phyloP scores from a whole-genome alignment of 2,329 filamentous ascomycete genomes.

The Hansfordia pulvinata region DNA sequence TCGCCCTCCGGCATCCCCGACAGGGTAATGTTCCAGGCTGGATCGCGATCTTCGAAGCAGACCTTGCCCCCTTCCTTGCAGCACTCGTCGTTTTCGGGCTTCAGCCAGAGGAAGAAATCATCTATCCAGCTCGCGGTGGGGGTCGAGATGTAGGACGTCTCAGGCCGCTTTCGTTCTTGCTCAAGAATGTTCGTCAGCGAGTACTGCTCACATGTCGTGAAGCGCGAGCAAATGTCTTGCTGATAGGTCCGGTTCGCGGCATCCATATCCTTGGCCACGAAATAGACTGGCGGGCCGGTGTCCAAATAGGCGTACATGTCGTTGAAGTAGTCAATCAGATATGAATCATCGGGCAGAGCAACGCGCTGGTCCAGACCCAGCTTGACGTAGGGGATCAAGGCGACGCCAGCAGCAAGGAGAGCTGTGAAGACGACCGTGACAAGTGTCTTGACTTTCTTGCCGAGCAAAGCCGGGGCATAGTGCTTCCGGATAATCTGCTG shows the following conservation, averaged over 20 bases:
- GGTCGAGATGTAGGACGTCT: slow-evolving; percentile 77
- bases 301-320: slow-evolving; percentile 90
- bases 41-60: slow-evolving; percentile 68
- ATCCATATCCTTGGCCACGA: slow-evolving; percentile 75
- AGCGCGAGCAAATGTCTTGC: slow-evolving; percentile 78
- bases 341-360: slow-evolving; percentile 85
- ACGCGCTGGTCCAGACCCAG: slow-evolving; percentile 90
- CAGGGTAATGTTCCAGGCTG: slow-evolving; percentile 81
- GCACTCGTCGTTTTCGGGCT: slow-evolving; percentile 62
- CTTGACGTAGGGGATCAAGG: slow-evolving; percentile 70
- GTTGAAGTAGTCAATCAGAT: slow-evolving; percentile 92
- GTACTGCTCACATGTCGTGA: slow-evolving; percentile 72
- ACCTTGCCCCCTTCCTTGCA: slow-evolving; percentile 58
- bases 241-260: slow-evolving; percentile 64
- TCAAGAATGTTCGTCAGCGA: slow-evolving; percentile 86
- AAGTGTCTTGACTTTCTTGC: slow-evolving; percentile 63
- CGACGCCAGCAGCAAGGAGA: slow-evolving; percentile 72
- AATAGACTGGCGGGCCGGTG: slow-evolving; percentile 87
- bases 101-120: slow-evolving; percentile 94
- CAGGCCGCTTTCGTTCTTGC: slow-evolving; percentile 79
- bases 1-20: slow-evolving; percentile 81
- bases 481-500: slow-evolving; percentile 82
- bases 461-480: slow-evolving; percentile 73
- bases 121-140: slow-evolving; percentile 93
- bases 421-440: slow-evolving; percentile 76